These are phyloP conservation scores for Annulohypoxylon bovei DNA, from an alignment of 495 filamentous ascomycete species.

Conservation along the genomic window DNA sequence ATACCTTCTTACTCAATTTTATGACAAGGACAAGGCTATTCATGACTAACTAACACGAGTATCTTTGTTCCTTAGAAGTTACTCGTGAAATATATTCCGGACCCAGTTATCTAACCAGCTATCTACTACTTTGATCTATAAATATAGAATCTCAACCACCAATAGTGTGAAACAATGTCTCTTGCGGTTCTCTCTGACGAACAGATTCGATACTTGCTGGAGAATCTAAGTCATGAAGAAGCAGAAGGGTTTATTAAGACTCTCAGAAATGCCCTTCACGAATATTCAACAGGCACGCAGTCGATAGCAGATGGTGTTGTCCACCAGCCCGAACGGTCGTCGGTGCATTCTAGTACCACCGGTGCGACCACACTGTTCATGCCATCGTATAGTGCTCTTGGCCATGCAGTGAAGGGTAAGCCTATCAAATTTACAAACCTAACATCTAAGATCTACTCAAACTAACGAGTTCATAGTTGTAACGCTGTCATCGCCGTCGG, in stretches of 20 bases:
- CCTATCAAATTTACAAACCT: neutral
- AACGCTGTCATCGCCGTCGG: constrained; percentile 48
- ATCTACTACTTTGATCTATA: constrained; percentile 1
- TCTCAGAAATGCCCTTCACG: constrained; percentile 80
- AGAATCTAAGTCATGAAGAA: constrained; percentile 74
- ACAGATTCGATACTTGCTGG: constrained; percentile 75
- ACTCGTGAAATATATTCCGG: neutral
- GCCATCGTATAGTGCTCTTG: constrained; percentile 70
- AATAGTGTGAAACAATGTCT: constrained; percentile 64
- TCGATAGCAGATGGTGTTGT: constrained; percentile 54
- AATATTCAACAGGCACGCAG: constrained; percentile 79
- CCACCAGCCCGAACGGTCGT: constrained; percentile 81
- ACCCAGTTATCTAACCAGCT: constrained; percentile 8
- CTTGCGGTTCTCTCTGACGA: constrained; percentile 78
- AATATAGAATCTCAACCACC: constrained; percentile 8
- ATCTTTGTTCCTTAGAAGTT: neutral
- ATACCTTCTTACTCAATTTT: too few species aligned
- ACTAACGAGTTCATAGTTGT: constrained; percentile 46
- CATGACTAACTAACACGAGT: neutral
- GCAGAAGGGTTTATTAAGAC: constrained; percentile 69
- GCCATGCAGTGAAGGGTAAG: constrained; percentile 62
- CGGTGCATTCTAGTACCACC: constrained; percentile 69
- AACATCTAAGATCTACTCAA: neutral
- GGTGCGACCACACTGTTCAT: constrained; percentile 90
- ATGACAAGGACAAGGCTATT: neutral